These are phyloP conservation scores for Carex sylvatica DNA, from an alignment of 202 grass and related monocot genomes.

Conservation along the genomic window DNA sequence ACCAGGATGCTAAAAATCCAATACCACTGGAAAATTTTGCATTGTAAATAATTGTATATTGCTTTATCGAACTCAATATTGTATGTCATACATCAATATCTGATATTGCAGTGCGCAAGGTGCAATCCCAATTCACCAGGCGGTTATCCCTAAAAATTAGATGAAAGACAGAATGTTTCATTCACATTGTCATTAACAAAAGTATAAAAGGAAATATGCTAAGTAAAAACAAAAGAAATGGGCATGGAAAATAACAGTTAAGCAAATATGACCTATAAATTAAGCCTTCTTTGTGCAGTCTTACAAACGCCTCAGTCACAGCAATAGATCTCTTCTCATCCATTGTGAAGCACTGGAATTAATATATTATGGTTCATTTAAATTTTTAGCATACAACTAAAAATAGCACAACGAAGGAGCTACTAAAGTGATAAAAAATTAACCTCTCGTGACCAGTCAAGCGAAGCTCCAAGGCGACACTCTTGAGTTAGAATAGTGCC, in stretches of 20 bases:
- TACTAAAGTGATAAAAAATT: conserved; percentile 25
- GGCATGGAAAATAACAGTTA: conserved; percentile 14
- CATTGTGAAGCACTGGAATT: conserved; percentile 89
- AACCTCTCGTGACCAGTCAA: conserved; percentile 95
- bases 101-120: conserved; percentile 83
- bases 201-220: neutral
- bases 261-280: conserved; percentile 70
- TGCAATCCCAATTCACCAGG: conserved; percentile 98
- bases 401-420: neutral
- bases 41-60: neutral
- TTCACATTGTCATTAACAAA: neutral
- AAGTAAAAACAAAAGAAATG: neutral
- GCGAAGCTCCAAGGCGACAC: conserved; percentile 78
- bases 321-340: conserved; percentile 78
- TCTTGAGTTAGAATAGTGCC: conserved; percentile 85
- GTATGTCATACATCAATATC: conserved; percentile 68
- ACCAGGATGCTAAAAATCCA: neutral
- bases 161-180: conserved; percentile 4
- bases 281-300: conserved; percentile 65
- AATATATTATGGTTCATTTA: conserved; percentile 28
- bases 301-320: conserved; percentile 90
- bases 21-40: neutral
- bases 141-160: conserved; percentile 60
- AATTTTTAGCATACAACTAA: neutral
- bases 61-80: neutral